phyloP scores from a whole-genome alignment of 768 basidiomycete species.

The Collybiopsis luxurians region DNA sequence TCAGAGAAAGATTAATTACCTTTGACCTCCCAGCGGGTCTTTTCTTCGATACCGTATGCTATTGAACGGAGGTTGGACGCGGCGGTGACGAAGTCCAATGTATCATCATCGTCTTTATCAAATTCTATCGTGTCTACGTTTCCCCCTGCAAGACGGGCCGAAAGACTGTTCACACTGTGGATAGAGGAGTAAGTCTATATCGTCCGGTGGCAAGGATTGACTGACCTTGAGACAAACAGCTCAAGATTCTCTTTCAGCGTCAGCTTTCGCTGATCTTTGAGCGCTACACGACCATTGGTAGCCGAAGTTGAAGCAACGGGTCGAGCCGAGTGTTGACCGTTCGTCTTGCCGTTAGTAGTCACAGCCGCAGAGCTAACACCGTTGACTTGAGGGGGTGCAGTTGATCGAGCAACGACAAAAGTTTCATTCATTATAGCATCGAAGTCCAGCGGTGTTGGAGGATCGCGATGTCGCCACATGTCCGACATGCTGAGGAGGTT shows the following conservation, averaged over 20 bases:
- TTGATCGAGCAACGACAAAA: conserved; percentile 35
- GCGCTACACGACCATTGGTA: conserved; percentile 14
- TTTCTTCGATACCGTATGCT: conserved; percentile 84
- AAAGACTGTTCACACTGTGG: conserved; percentile 77
- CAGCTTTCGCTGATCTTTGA: conserved; percentile 83
- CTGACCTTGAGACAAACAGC: conserved; percentile 83
- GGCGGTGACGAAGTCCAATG: conserved; percentile 94
- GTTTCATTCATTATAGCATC: conserved; percentile 66
- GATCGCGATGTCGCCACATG: conserved; percentile 94
- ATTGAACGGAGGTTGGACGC: conserved; percentile 89
- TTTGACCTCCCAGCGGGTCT: conserved; percentile 97
- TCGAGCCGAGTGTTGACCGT: conserved; percentile 21
- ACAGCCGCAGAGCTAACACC: too few species aligned
- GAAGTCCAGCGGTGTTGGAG: conserved; percentile 81
- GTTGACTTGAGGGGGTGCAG: conserved; percentile 10
- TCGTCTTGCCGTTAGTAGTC: conserved; percentile 7
- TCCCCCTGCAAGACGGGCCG: conserved; percentile 60
- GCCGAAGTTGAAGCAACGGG: conserved; percentile 1
- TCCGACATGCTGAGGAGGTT: conserved; percentile 91
- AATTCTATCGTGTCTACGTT: conserved; percentile 73
- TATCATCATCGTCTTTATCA: conserved; percentile 98
- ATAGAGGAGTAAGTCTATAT: background rate
- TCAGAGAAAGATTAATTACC: conserved; percentile 40
- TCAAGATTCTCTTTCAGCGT: conserved; percentile 77
- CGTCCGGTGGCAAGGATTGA: background rate